Conservation (phyloP, 331 rosid genomes). For the Stylosanthes scabra region DNA sequence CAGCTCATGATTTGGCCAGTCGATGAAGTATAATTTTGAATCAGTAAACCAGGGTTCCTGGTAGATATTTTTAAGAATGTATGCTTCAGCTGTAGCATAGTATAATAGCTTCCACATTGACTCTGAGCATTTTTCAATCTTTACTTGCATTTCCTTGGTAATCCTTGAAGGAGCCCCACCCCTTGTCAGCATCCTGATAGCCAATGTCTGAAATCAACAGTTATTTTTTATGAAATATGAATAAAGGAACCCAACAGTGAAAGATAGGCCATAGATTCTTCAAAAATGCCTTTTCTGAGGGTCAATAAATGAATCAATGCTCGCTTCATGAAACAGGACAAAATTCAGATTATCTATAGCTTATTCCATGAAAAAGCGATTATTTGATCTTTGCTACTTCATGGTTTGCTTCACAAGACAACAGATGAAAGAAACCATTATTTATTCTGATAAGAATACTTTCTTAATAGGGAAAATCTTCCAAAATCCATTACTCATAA, state of each 20-base stretch:
- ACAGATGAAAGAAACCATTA: not conserved
- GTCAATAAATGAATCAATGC: conserved; percentile 21
- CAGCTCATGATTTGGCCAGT: conserved; percentile 94
- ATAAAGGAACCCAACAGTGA: conserved; percentile 11
- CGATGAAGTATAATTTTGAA: conserved; percentile 66
- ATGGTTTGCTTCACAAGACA: conserved; percentile 22
- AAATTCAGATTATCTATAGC: not conserved
- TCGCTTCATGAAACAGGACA: conserved; percentile 30
- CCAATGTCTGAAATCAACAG: conserved; percentile 63
- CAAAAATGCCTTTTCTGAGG: conserved; percentile 22
- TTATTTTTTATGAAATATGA: conserved; percentile 32
- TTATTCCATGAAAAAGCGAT: not conserved
- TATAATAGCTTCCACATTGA: conserved; percentile 97
- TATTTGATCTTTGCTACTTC: not conserved
- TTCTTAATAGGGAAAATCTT: not conserved
- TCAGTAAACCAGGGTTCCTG: conserved; percentile 86
- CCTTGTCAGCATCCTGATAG: conserved; percentile 63
- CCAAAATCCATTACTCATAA: conserved; percentile 21
- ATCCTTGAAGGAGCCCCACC: conserved; percentile 65
- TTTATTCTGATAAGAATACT: conserved; percentile 5
- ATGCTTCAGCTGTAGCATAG: conserved; percentile 80
- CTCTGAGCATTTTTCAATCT: conserved; percentile 86
- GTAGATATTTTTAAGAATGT: conserved; percentile 58
- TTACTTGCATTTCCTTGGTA: conserved; percentile 64
- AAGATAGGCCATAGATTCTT: too few relatives aligned